phyloP scores from a whole-genome alignment of 257 asterid genomes.

The Scutellaria galericulata region DNA sequence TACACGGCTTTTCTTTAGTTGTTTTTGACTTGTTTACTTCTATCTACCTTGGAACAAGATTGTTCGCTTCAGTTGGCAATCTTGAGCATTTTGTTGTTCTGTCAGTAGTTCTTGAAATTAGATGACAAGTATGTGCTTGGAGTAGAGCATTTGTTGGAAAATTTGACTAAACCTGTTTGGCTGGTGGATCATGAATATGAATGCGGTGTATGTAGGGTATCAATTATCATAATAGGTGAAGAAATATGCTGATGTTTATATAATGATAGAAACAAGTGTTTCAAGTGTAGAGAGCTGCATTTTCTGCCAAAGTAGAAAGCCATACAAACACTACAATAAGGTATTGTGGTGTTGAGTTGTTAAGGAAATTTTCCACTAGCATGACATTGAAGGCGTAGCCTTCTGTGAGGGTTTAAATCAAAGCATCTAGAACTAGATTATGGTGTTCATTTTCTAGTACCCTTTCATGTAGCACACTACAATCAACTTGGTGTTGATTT shows the following conservation, averaged over 20 bases:
- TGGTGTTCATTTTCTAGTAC: not conserved
- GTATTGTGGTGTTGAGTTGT: not conserved
- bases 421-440: not conserved
- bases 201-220: not conserved
- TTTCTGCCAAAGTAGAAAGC: not conserved
- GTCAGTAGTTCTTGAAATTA: not conserved
- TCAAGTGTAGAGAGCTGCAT: constrained; percentile 2
- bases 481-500: constrained; percentile 8
- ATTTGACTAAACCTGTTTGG: not conserved
- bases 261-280: not conserved
- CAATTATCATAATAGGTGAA: not conserved
- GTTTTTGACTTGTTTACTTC: not conserved
- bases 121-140: not conserved
- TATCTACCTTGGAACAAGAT: constrained; percentile 2
- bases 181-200: not conserved
- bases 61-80: not conserved
- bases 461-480: not conserved
- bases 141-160: not conserved
- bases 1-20: not conserved
- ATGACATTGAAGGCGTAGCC: not conserved
- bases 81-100: not conserved
- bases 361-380: not conserved
- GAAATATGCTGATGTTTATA: constrained; percentile 1
- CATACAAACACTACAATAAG: not conserved
- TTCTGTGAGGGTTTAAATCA: not conserved